Conservation (phyloP, 2,329 filamentous ascomycete species). For the Trichoderma sp. region DNA sequence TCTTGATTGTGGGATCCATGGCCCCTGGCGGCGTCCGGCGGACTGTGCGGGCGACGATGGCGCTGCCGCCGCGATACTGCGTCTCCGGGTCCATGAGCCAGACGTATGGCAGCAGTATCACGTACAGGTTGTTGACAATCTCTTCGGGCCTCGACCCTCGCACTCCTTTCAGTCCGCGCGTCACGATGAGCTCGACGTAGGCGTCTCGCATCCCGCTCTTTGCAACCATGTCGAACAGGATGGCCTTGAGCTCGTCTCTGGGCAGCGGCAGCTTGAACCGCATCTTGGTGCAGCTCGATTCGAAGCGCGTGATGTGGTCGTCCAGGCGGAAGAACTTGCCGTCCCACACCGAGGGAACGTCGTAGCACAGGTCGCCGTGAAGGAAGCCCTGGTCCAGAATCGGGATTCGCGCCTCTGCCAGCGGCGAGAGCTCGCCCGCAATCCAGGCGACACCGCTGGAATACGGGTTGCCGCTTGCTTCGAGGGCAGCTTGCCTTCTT, state of each 20-base stretch:
- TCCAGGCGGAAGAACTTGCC: slow-evolving; percentile 22
- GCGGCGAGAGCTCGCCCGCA: slow-evolving; percentile 6
- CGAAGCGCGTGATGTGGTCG: slow-evolving; percentile 14
- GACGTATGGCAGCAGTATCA: slow-evolving; percentile 10
- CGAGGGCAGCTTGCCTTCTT: neutral
- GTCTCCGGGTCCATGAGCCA: slow-evolving; percentile 18
- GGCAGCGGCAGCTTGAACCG: slow-evolving; percentile 1
- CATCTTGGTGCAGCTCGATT: slow-evolving; percentile 7
- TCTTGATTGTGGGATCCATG: slow-evolving; percentile 23
- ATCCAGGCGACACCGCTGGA: slow-evolving; percentile 16
- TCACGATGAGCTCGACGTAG: slow-evolving; percentile 19
- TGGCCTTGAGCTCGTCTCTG: slow-evolving; percentile 12
- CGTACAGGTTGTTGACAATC: slow-evolving; percentile 20
- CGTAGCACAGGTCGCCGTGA: slow-evolving; percentile 16
- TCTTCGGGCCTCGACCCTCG: slow-evolving; percentile 13
- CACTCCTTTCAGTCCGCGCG: slow-evolving; percentile 9
- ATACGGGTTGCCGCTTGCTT: slow-evolving; percentile 17
- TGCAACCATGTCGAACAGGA: slow-evolving; percentile 21
- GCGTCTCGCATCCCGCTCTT: slow-evolving; percentile 19
- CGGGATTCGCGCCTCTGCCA: slow-evolving; percentile 18
- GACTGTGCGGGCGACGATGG: slow-evolving; percentile 14
- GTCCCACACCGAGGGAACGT: slow-evolving; percentile 18
- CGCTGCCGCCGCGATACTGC: slow-evolving; percentile 15
- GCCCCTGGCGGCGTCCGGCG: slow-evolving; percentile 15
- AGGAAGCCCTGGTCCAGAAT: slow-evolving; percentile 22